Base-by-base conservation (phyloP, 768 basidiomycete genomes). In the Mycena belliarum region DNA sequence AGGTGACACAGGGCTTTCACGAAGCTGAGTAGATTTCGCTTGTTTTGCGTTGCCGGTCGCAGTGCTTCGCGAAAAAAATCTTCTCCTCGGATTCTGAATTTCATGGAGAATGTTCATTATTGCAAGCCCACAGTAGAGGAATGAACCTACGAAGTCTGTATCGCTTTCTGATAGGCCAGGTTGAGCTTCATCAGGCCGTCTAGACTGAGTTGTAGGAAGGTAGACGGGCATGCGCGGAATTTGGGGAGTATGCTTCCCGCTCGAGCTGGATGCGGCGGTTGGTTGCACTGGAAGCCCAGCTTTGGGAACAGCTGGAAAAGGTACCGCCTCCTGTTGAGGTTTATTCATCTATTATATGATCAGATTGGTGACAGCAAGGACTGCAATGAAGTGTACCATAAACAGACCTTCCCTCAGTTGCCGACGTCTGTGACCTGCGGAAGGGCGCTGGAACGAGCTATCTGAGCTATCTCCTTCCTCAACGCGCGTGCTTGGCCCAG, bases 231-330 rank as follows among this genome's bases (percentile, higher is more conserved):
- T 59, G 14, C 62, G 62, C 9, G 62, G 25, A 32, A 57, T 49
- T 37, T 59, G 58, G 47, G 62, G 62, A 18, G 62, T 63, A 3
- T 63, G 55, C 42, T 57, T 63, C 42, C 62, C 62, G 35, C 62
- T 63, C 23, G 62, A 63, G 43, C 62, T 63, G 9, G 62, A 63
- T 4, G 44, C 37, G 42, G 52, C 37, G 1, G 61, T 63, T 11
- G 61, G 52, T 29, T 58, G 57, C 24, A 52, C 21, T 1, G 57
- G 51, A 15, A 59, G 5, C 15, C 51, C 55, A 33, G 42, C 15
- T 24, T 47, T 45, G 1, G 52, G 28, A 16, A 8, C 35, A 56
- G 41, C 23, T 8, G 49, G 28, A 37, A 49, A 59, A 14, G 43
- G 42, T 18, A 41, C 35, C 11, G 43, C 5, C 12, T 45, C 52